Evolutionary conservation across 2,329 filamentous ascomycete species (phyloP).

Genomic region (Claviceps africana): DNA sequence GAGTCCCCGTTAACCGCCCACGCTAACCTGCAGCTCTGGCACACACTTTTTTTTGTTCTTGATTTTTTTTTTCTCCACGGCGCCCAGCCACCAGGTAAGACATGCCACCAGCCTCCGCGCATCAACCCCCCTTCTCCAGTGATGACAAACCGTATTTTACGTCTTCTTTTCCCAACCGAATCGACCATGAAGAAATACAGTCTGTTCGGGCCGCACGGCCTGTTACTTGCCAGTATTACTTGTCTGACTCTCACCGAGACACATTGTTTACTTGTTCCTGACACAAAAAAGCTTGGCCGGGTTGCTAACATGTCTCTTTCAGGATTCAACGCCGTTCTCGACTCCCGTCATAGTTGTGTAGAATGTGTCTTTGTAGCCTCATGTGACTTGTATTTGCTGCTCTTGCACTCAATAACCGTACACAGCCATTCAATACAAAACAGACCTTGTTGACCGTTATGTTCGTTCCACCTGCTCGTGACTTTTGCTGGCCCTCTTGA

Average conservation of each 20-base stretch:
- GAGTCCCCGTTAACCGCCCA: too few relatives aligned
- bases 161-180: conserved; percentile 83
- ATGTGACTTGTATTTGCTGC: too few relatives aligned
- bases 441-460: neutral
- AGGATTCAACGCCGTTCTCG: neutral
- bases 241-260: conserved; percentile 46
- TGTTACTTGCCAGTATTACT: conserved; percentile 87
- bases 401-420: neutral
- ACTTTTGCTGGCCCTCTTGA: too few relatives aligned
- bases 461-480: neutral
- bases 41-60: too few relatives aligned
- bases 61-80: neutral
- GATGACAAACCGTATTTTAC: conserved; percentile 56
- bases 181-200: conserved; percentile 70
- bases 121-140: conserved; percentile 18
- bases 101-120: too few relatives aligned
- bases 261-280: conserved; percentile 2
- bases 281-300: neutral
- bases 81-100: neutral
- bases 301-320: neutral
- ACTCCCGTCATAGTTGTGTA: neutral
- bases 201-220: conserved; percentile 53
- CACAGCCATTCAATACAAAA: neutral
- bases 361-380: too few relatives aligned
- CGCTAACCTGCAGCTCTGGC: neutral